Evolutionary conservation across 495 filamentous ascomycete genomes (phyloP), one percentile per base, ranked within the genome.

Genomic region (Aeminium ludgeri): DNA sequence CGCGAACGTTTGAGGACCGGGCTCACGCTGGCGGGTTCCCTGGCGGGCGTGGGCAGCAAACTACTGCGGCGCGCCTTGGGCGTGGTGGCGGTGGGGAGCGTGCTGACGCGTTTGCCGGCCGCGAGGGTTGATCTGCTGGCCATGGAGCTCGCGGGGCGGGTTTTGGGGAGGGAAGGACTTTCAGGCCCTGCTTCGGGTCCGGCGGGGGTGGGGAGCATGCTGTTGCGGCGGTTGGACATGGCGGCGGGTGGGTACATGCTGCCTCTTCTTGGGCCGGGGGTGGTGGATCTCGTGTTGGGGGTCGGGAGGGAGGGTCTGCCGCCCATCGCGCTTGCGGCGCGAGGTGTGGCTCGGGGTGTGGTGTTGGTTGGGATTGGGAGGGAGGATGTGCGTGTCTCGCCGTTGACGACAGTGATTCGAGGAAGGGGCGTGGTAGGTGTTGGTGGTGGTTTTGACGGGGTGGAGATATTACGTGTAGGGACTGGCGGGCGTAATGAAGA

Each of bases 21-120:
- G 20, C 47, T 50, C 20, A 45, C 47, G 10, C 20, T 36, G 20
- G 45, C 47, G 2, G 42, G 42, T 13, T 50, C 47, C 15, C 45
- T 45, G 30, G 37, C 47, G 20, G 45, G 42, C 2, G 20, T 36
- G 4, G 25, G 25, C 19, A 38, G 28, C 28, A n/a, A n/a, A 7
- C 8, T n/a, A n/a, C 28, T 30, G 28, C 28, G 28, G 28, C 28
- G n/a, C 28, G 7, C 28, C 8, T 7, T 30, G n/a, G 8, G 7
- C n/a, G 28, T 7, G 28, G 8, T 7, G 28, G 7, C 28, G 28
- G n/a, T 7, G 8, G 28, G 7, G n/a, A n/a, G 28, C 28, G 8
- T 30, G 28, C 28, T 7, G 7, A 30, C 28, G 28, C 7, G 7
- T 30, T 30, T n/a, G 28, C 7, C 28, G 28, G 8, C 28, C 7